Percentiles rank a stretch among this genome's conserved stretches.
Conservation (phyloP, 352 stramenopile species). For the Phytophthora chlamydospora region DNA sequence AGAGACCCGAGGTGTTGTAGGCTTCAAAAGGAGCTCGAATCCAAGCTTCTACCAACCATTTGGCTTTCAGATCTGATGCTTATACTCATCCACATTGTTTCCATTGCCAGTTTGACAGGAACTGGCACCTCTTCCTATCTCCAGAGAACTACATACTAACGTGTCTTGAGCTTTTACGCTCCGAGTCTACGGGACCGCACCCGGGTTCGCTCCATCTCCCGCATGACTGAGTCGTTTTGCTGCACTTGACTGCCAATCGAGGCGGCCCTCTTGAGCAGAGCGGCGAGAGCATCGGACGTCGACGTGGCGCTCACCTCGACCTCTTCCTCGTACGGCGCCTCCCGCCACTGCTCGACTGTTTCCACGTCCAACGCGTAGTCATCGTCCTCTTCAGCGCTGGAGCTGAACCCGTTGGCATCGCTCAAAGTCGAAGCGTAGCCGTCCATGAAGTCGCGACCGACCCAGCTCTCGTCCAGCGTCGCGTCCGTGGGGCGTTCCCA, state of each 20-base stretch:
- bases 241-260: slow-evolving; percentile 34
- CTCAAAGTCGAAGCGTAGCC: slow-evolving; percentile 25
- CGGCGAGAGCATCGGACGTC: slow-evolving; percentile 17
- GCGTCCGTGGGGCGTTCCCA: slow-evolving; percentile 8
- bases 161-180: background rate
- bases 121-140: too few species aligned
- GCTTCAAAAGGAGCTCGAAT: too few species aligned
- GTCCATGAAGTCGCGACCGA: slow-evolving; percentile 27
- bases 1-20: too few species aligned
- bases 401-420: slow-evolving; percentile 34
- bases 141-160: too few species aligned
- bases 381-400: slow-evolving; percentile 34
- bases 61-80: too few species aligned
- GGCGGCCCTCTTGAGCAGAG: slow-evolving; percentile 14
- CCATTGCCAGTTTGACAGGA: too few species aligned
- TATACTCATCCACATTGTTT: too few species aligned
- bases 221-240: slow-evolving; percentile 31
- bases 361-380: slow-evolving; percentile 17
- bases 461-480: slow-evolving; percentile 34
- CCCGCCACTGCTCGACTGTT: slow-evolving; percentile 21
- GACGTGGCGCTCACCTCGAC: slow-evolving; percentile 16
- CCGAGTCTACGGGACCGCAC: slow-evolving; percentile 15
- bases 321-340: slow-evolving; percentile 23
- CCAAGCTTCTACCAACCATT: too few species aligned
- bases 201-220: slow-evolving; percentile 21